Evolutionary conservation across 495 filamentous ascomycete genomes (phyloP).

Genomic region (Neurospora africana): DNA sequence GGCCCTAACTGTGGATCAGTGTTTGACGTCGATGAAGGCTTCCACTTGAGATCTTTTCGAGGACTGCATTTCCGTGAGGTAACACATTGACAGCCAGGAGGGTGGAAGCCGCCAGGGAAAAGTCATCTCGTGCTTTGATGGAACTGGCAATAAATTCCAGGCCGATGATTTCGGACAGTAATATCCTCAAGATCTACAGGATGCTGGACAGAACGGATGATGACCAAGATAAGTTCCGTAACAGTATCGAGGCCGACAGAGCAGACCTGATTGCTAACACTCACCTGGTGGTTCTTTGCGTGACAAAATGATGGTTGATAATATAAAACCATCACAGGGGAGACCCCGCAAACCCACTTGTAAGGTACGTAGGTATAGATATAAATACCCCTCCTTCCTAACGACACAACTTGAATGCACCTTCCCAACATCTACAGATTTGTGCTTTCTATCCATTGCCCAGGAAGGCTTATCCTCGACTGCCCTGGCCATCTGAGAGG

Average conservation of each 20-base stretch:
- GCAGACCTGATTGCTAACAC: conserved; percentile 3
- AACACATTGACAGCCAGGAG: not conserved
- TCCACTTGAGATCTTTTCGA: not conserved
- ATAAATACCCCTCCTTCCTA: too few relatives aligned
- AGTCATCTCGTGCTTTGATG: conserved; percentile 81
- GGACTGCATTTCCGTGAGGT: not conserved
- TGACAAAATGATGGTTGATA: too few relatives aligned
- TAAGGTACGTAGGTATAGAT: too few relatives aligned
- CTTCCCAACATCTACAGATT: not conserved
- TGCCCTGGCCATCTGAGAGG: not conserved
- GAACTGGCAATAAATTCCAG: conserved; percentile 77
- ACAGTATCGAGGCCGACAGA: too few relatives aligned
- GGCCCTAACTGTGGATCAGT: not conserved
- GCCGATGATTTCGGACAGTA: conserved; percentile 72
- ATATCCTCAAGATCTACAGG: conserved; percentile 76
- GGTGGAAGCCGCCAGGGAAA: conserved; percentile 12
- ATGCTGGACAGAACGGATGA: conserved; percentile 45
- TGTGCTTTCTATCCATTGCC: not conserved
- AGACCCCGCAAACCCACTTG: too few relatives aligned
- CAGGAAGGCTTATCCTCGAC: not conserved
- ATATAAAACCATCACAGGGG: not conserved
- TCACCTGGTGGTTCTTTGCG: too few relatives aligned
- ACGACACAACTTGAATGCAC: too few relatives aligned
- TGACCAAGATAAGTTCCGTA: conserved; percentile 35
- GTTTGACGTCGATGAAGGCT: not conserved